phyloP scores from a whole-genome alignment of 1,139 yeast species.

The Arxiozyma heterogenica region DNA sequence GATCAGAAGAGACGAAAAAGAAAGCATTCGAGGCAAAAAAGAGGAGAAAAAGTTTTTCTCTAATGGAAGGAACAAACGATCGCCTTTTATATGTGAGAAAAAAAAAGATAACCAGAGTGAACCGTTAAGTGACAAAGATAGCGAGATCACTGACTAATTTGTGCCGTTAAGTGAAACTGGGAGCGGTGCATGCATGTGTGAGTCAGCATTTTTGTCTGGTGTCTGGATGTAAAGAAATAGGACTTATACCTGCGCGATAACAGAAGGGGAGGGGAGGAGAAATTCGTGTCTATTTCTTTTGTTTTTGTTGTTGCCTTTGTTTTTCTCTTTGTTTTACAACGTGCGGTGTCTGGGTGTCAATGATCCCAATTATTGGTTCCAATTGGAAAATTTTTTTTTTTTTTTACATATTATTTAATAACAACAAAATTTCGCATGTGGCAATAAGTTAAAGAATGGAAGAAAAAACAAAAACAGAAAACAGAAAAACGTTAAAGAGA shows the following conservation, averaged over 20 bases:
- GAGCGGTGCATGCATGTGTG: neutral
- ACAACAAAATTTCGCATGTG: neutral
- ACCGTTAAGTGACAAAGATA: conserved; percentile 14
- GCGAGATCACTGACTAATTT: conserved; percentile 6
- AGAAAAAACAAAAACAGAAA: no score
- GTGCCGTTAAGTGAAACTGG: conserved; percentile 11
- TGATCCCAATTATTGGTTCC: neutral
- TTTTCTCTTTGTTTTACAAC: no score
- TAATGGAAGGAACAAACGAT: conserved; percentile 9
- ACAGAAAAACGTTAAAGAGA: no score
- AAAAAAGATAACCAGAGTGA: neutral
- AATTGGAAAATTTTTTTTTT: neutral
- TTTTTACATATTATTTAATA: no score
- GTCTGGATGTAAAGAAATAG: neutral
- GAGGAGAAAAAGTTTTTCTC: neutral
- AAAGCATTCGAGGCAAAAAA: neutral
- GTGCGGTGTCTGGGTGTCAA: neutral
- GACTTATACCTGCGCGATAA: neutral
- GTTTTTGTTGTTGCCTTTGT: no score
- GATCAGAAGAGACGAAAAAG: no score
- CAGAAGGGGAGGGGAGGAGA: neutral
- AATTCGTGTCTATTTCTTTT: neutral
- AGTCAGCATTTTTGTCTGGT: neutral
- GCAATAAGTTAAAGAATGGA: no score
- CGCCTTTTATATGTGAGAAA: conserved; percentile 2